Base-by-base conservation (phyloP, 495 filamentous ascomycete species). In the Penicillium ochrochloron region DNA sequence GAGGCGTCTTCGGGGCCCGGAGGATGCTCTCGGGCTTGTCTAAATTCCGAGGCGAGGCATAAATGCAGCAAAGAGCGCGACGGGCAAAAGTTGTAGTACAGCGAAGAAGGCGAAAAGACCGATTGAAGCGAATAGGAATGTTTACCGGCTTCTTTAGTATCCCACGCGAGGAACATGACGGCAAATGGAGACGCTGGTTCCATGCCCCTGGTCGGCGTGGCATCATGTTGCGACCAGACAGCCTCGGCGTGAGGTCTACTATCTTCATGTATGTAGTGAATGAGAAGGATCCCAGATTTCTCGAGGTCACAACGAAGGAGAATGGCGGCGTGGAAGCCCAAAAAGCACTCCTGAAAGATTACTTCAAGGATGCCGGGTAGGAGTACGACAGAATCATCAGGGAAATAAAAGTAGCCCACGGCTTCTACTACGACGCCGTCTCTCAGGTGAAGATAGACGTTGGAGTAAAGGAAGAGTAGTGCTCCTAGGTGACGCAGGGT, bases 41-140 rank as follows among this genome's bases (percentile, higher is more conserved):
- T 27, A 27, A 27, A 4, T 27, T 27, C 25, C 25, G 25, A 27
- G 25, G 25, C 25, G 25, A 27, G n/a, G 25, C 25, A 27, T 4
- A 27, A 27, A 27, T 27, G 25, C 25, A 27, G n/a, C n/a, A n/a
- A n/a, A 42, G 39, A 42, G 39, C 15, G 12, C 2, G 14, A 42
- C 39, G n/a, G n/a, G n/a, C 39, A 15, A 2, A 42, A 42, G 39
- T n/a, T 42, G 15, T 10, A n/a, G 1, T 42, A 15, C 12, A 15
- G 39, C 39, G 39, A 42, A 42, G 39, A 42, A 42, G 39, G 39
- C 15, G 39, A 42, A 42, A 42, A 15, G 39, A 42, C 39, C 39
- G 39, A 42, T 42, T 42, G 39, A 42, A 42, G 39, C 39, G 39
- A 15, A 42, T 42, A 42, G 39, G 39, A 42, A 42, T 42, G 39